Evolutionary conservation across 2,329 filamentous ascomycete genomes (phyloP), one percentile per base, ranked within the genome.

Genomic region (Pseudocercospora eumusae): DNA sequence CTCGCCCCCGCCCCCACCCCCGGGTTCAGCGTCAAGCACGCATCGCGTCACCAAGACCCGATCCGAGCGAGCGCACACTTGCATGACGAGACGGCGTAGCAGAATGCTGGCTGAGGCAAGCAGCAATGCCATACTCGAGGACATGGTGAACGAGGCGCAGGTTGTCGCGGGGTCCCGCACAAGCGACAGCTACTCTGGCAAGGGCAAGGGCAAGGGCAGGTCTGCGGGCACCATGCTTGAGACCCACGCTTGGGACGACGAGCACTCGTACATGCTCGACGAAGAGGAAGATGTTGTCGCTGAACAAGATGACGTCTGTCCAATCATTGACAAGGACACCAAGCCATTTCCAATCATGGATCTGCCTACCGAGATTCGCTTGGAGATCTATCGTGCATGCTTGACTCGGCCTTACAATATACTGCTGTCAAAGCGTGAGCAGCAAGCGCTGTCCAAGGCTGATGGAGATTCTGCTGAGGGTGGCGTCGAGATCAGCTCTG

Each of bases 301-400:
- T 2, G 50, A 27, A 25, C 33, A 47, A n/a, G 56, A 56, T 15
- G 57, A 61, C 10, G 25, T 60, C 9, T 68, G 68, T 56, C 64
- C 67, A 15, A 63, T 69, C 61, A 63, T 44, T 25, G 68, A 69
- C 57, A 65, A 66, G 58, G 62, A 70, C 56, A 59, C 59, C 31
- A 66, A 63, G 28, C 64, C 66, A 1, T 73, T 80, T 63, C 74
- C 72, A 0, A 75, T 80, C 64, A 77, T 79, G 74, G 66, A 74
- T 11, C 70, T 80, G n/a, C 78, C 79, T 2, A 74, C 78, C n/a
- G 79, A 81, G 66, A 73, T 81, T n/a, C 74, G 79, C 18, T 68
- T 80, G 20, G 73, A 77, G 61, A 77, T 81, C 60, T 81, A 81
- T 67, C 73, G 77, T 59, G 71, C 70, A 23, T 74, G 72, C 55